Percentiles rank a stretch among this genome's conserved stretches.
Evolutionary conservation across 169 alveolate genomes (phyloP).

Genomic region (Babesia ovata): DNA sequence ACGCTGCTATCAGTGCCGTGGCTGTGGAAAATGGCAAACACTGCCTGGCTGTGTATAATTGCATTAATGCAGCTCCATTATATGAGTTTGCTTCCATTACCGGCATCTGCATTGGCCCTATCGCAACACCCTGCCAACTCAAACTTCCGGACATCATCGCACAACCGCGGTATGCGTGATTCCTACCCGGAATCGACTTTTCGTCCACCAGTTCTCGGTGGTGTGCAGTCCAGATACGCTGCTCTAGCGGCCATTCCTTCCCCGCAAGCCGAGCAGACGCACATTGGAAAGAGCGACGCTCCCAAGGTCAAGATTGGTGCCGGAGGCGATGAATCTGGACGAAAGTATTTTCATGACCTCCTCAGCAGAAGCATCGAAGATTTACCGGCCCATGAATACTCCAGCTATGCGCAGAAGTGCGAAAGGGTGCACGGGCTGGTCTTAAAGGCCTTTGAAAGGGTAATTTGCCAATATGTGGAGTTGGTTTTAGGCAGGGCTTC

Average conservation of each 20-base stretch:
- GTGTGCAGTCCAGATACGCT: background rate
- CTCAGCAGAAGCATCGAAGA: slow-evolving; percentile 8
- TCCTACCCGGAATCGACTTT: no score
- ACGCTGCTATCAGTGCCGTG: no score
- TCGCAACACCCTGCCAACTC: no score
- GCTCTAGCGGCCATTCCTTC: background rate
- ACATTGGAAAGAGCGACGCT: background rate
- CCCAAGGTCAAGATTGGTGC: background rate
- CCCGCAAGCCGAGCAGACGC: background rate
- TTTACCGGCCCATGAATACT: background rate
- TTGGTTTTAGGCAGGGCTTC: background rate
- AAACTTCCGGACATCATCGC: no score
- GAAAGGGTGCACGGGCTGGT: background rate
- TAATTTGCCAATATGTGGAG: background rate
- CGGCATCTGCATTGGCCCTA: no score
- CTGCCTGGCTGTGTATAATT: no score
- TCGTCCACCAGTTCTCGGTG: background rate
- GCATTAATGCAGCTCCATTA: no score
- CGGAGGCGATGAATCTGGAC: slow-evolving; percentile 6
- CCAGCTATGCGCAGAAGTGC: slow-evolving; percentile 17
- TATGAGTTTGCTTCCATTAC: no score
- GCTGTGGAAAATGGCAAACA: no score
- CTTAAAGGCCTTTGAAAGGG: background rate
- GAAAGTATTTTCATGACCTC: slow-evolving; percentile 24
- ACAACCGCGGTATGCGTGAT: no score